phyloP scores from a whole-genome alignment of 2,329 filamentous ascomycete genomes.

The Esteya vermicola region DNA sequence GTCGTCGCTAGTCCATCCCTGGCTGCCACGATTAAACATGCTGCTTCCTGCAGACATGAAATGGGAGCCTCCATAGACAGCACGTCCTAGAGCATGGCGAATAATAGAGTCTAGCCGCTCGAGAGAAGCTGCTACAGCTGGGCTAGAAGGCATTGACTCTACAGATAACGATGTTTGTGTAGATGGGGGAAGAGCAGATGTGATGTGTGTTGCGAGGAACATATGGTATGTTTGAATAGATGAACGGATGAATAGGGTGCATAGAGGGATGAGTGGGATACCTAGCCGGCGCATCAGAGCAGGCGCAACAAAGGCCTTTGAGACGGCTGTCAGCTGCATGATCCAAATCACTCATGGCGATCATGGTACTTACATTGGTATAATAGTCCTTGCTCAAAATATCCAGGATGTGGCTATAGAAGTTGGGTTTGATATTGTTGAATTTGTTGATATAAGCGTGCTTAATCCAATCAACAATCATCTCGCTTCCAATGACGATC shows the following conservation, averaged over 20 bases:
- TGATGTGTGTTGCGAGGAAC: slow-evolving; percentile 81
- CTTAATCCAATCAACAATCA: slow-evolving; percentile 93
- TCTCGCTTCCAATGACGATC: slow-evolving; percentile 88
- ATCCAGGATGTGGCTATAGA: slow-evolving; percentile 83
- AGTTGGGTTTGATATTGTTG: slow-evolving; percentile 84
- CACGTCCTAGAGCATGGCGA: slow-evolving; percentile 61
- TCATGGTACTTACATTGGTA: slow-evolving; percentile 54
- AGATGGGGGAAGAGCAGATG: slow-evolving; percentile 53
- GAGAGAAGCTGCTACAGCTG: slow-evolving; percentile 62
- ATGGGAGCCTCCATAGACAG: slow-evolving; percentile 48
- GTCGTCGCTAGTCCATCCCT: slow-evolving; percentile 49
- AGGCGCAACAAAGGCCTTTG: slow-evolving; percentile 84
- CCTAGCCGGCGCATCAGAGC: slow-evolving; percentile 82
- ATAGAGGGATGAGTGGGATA: slow-evolving; percentile 79
- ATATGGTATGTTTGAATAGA: slow-evolving; percentile 95
- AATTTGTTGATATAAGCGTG: slow-evolving; percentile 98
- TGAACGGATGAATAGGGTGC: slow-evolving; percentile 88
- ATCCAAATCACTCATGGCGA: background rate
- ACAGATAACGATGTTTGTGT: slow-evolving; percentile 50
- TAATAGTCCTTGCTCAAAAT: slow-evolving; percentile 97
- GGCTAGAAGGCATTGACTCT: slow-evolving; percentile 51
- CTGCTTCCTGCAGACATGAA: slow-evolving; percentile 5
- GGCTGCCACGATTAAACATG: slow-evolving; percentile 13
- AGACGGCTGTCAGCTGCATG: too few relatives aligned
- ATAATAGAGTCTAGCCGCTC: slow-evolving; percentile 68